Conservation (phyloP, 352 stramenopile genomes). For the Thraustochytrium sp. region DNA sequence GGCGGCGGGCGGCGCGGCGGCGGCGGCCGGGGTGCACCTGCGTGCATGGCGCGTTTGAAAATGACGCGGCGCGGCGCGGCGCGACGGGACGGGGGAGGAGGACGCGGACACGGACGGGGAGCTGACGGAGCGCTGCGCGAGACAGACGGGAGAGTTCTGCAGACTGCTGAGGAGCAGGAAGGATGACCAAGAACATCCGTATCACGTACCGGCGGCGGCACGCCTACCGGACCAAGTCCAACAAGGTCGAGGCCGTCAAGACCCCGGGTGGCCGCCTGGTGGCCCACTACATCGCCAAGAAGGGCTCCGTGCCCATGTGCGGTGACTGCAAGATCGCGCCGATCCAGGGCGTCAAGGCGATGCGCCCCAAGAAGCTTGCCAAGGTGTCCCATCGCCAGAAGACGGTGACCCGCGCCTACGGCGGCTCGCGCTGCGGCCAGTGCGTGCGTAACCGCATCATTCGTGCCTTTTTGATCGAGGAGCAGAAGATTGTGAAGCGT, state of each 20-base stretch:
- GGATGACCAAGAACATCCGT: conserved; percentile 86
- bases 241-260: conserved; percentile 86
- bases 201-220: conserved; percentile 90
- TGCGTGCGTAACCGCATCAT: conserved; percentile 93
- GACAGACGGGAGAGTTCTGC: too few species aligned
- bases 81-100: too few species aligned
- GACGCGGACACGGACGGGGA: too few species aligned
- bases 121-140: too few species aligned
- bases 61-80: too few species aligned
- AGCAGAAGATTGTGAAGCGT: conserved; percentile 99
- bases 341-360: conserved; percentile 56
- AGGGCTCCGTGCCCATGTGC: conserved; percentile 84
- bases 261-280: conserved; percentile 88
- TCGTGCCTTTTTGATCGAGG: conserved; percentile 96
- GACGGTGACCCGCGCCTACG: conserved; percentile 93
- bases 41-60: too few species aligned
- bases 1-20: too few species aligned
- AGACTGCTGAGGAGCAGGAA: background rate
- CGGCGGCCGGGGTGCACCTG: too few species aligned
- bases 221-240: conserved; percentile 91
- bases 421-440: conserved; percentile 80
- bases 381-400: conserved; percentile 81
- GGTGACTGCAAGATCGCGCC: conserved; percentile 84
- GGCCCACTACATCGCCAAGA: conserved; percentile 90
- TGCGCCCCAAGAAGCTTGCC: conserved; percentile 60